These are phyloP conservation scores for Vitis riparia DNA, from an alignment of 164 flowering plant species.

Conservation along the genomic window DNA sequence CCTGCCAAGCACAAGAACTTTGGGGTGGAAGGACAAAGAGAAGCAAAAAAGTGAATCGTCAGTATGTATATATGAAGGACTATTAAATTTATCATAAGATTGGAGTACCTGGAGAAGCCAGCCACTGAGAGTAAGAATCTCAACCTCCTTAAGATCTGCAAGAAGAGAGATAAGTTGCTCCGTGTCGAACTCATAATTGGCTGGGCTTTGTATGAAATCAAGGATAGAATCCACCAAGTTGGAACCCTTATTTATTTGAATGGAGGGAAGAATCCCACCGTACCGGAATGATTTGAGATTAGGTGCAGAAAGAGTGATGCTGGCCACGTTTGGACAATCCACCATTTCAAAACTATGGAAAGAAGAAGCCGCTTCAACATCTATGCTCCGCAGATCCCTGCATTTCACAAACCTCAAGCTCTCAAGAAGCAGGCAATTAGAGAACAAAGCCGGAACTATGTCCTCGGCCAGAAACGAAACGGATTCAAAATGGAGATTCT, in stretches of 20 bases:
- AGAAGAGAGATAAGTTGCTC: too few relatives aligned
- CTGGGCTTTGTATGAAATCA: conserved; percentile 12
- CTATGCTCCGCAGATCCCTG: neutral
- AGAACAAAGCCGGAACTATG: neutral
- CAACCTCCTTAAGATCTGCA: neutral
- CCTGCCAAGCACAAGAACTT: conserved; percentile 9
- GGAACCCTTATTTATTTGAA: neutral
- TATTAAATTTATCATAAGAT: neutral
- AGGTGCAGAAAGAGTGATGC: too few relatives aligned
- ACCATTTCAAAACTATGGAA: too few relatives aligned
- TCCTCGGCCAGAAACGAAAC: neutral
- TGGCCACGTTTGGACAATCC: conserved; percentile 7
- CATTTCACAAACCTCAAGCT: conserved; percentile 7
- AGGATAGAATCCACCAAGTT: conserved; percentile 10
- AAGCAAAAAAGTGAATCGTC: neutral
- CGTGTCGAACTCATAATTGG: neutral
- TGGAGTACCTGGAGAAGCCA: conserved; percentile 15
- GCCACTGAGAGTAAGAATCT: conserved; percentile 8
- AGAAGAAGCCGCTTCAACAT: too few relatives aligned
- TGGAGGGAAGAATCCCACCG: conserved; percentile 6
- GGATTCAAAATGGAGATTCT: conserved; percentile 6
- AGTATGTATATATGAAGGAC: neutral
- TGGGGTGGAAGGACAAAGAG: neutral
- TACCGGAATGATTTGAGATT: conserved; percentile 3
- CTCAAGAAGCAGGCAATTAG: conserved; percentile 9